phyloP scores from a whole-genome alignment of 1,284 basidiomycete species.

The Ganoderma multipileum region DNA sequence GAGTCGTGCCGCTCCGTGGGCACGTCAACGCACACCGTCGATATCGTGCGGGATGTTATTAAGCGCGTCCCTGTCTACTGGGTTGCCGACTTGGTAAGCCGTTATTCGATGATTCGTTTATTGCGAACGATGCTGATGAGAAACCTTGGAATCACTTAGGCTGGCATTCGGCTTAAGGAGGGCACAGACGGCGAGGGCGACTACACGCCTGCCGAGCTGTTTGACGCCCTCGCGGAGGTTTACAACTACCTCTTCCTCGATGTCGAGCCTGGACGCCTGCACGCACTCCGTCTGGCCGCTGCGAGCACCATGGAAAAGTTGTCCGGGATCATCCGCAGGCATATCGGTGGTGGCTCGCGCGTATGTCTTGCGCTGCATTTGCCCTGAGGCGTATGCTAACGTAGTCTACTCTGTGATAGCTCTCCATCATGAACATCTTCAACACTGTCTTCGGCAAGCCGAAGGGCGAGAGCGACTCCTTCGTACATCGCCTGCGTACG shows the following conservation, averaged over 20 bases:
- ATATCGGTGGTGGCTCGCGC: constrained; percentile 31
- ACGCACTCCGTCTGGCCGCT: constrained; percentile 59
- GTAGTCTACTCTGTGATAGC: constrained; percentile 40
- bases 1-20: constrained; percentile 63
- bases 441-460: constrained; percentile 52
- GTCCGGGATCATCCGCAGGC: constrained; percentile 59
- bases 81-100: constrained; percentile 71
- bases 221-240: constrained; percentile 68
- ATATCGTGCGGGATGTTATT: constrained; percentile 76
- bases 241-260: constrained; percentile 84
- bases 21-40: constrained; percentile 57
- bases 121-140: not conserved
- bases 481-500: constrained; percentile 62
- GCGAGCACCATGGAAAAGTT: constrained; percentile 59
- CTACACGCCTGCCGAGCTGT: constrained; percentile 69
- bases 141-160: constrained; percentile 54
- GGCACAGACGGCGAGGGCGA: constrained; percentile 55
- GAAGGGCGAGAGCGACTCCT: constrained; percentile 46
- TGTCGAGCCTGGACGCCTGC: constrained; percentile 60
- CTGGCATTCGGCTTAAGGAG: constrained; percentile 77
- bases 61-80: constrained; percentile 71
- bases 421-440: constrained; percentile 56
- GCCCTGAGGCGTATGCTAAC: constrained; percentile 30
- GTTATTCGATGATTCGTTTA: too few relatives aligned
- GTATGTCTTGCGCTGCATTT: constrained; percentile 37